A percentile compares a stretch with the other conserved stretches of the same genome.
phyloP scores from a whole-genome alignment of 1,284 basidiomycete genomes.

The Termitomyces sp. region DNA sequence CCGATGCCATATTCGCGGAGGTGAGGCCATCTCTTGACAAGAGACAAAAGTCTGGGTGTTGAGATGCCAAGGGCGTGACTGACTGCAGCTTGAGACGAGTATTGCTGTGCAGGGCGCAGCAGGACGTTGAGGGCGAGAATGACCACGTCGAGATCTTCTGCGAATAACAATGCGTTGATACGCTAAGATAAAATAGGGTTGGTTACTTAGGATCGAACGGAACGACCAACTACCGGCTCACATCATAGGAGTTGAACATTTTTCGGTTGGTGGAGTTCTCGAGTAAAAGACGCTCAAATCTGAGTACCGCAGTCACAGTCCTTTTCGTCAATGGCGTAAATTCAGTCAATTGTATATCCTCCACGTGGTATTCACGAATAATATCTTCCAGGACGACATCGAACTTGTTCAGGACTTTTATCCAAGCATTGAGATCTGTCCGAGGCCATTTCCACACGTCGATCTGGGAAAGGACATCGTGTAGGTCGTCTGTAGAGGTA shows the following conservation, averaged over 20 bases:
- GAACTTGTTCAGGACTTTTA: slow-evolving; percentile 92
- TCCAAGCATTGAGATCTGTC: slow-evolving; percentile 97
- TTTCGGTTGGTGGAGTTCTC: slow-evolving; percentile 99
- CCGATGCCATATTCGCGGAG: slow-evolving; percentile 70
- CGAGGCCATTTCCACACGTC: slow-evolving; percentile 92
- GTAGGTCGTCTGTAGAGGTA: slow-evolving; percentile 62
- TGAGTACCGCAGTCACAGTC: slow-evolving; percentile 76
- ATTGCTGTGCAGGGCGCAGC: slow-evolving; percentile 92
- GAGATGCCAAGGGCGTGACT: slow-evolving; percentile 75
- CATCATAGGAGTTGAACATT: slow-evolving; percentile 95
- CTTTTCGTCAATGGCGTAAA: slow-evolving; percentile 80
- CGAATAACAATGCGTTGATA: slow-evolving; percentile 83
- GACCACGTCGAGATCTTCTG: slow-evolving; percentile 87
- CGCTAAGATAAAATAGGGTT: slow-evolving; percentile 47
- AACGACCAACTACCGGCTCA: slow-evolving; percentile 37
- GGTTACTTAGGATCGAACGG: slow-evolving; percentile 3
- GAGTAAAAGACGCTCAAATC: slow-evolving; percentile 85
- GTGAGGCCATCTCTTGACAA: slow-evolving; percentile 72
- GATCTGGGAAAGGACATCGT: slow-evolving; percentile 59
- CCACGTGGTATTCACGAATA: slow-evolving; percentile 80
- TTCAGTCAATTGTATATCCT: slow-evolving; percentile 75
- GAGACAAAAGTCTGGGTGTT: slow-evolving; percentile 63
- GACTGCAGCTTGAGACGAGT: slow-evolving; percentile 78
- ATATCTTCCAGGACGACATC: slow-evolving; percentile 83
- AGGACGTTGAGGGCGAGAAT: slow-evolving; percentile 82